Percentiles rank a stretch among this genome's conserved stretches.
These are phyloP conservation scores for Carex littledalei DNA, from an alignment of 176 grass and related monocot genomes.

Conservation along the genomic window DNA sequence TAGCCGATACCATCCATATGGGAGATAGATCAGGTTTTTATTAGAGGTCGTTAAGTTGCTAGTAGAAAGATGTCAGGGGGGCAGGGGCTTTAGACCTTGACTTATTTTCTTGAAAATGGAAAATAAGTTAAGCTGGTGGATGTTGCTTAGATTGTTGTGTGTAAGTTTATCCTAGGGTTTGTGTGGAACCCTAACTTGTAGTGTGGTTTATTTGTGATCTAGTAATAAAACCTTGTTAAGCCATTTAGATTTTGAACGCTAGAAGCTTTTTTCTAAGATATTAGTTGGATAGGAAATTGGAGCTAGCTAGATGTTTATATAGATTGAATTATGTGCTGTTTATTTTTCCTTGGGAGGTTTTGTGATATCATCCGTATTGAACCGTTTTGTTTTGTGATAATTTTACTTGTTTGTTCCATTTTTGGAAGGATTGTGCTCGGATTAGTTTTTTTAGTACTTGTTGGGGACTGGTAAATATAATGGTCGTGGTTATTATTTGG, in stretches of 20 bases:
- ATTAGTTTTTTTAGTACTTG: neutral
- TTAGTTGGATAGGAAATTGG: neutral
- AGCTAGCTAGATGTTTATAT: constrained; percentile 7
- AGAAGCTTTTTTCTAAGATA: neutral
- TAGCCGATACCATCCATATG: constrained; percentile 82
- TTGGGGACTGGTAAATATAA: neutral
- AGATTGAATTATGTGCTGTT: constrained; percentile 11
- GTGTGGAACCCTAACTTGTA: neutral
- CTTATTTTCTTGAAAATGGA: neutral
- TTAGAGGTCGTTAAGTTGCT: constrained; percentile 29
- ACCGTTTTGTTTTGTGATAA: neutral
- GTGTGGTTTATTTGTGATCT: constrained; percentile 3
- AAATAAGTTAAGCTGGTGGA: neutral
- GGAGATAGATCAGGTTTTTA: constrained; percentile 46
- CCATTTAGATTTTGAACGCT: neutral
- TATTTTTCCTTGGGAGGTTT: neutral
- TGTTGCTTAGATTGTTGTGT: neutral
- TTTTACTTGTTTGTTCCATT: no score
- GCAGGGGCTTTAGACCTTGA: neutral
- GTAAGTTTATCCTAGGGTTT: neutral
- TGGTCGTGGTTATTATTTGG: neutral
- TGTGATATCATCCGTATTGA: neutral
- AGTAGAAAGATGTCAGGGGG: constrained; percentile 19
- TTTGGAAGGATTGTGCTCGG: neutral
- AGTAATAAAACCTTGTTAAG: constrained; percentile 1